These are phyloP conservation scores for Aegilops umbellulata DNA, from an alignment of 176 grass and related monocot species.

Conservation along the genomic window DNA sequence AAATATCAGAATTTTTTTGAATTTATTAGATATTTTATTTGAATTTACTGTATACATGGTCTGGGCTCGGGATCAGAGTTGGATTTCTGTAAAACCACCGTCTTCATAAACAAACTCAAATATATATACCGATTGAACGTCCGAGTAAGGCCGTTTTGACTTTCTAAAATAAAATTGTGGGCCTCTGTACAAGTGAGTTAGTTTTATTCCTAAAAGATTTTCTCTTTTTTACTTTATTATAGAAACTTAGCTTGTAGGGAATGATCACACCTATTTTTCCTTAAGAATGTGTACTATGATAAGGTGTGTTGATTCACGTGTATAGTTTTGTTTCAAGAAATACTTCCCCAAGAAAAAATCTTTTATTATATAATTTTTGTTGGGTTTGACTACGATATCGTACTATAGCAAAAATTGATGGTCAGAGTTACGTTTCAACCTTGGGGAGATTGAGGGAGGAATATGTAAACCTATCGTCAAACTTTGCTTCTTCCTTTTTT, in stretches of 20 bases:
- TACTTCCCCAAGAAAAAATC: too few species aligned
- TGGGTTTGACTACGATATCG: background rate
- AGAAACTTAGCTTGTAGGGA: background rate
- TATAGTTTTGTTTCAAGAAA: too few species aligned
- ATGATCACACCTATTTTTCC: too few species aligned
- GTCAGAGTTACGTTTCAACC: background rate
- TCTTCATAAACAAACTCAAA: background rate
- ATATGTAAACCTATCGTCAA: background rate
- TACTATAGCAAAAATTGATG: background rate
- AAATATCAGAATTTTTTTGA: too few species aligned
- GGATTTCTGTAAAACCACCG: background rate
- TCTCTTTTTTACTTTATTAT: background rate
- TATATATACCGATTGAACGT: background rate
- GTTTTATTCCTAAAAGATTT: background rate
- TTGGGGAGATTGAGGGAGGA: background rate
- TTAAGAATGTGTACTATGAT: background rate
- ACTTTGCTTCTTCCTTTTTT: background rate
- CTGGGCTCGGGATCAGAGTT: too few species aligned
- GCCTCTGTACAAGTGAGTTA: background rate
- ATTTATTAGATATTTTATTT: too few species aligned
- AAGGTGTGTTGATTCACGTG: too few species aligned
- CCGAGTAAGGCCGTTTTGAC: background rate
- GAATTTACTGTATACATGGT: too few species aligned
- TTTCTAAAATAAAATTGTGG: background rate
- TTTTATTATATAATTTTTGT: background rate